Base-by-base conservation (phyloP, 495 filamentous ascomycete genomes). In the Penicillium ucsense region DNA sequence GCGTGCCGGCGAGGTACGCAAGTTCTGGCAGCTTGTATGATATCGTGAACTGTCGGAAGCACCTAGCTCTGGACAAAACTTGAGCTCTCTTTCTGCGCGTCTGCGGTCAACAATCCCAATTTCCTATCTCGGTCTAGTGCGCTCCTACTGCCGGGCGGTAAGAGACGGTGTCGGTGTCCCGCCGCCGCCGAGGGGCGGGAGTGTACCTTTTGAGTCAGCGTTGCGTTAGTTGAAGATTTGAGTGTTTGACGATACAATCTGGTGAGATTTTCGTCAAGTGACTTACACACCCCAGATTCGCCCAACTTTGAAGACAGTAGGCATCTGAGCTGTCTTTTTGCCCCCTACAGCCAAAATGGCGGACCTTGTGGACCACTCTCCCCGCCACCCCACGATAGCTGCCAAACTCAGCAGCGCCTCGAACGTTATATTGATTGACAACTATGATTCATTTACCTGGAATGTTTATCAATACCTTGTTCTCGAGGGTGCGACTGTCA, bases 381-480 rank as follows among this genome's bases (percentile, higher is more conserved):
- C 87, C 59, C 83, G 86, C 65, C 83, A 89, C 62, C 84, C 86
- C 54, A 78, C 81, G 49, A 79, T 78, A 45, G 79, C 78, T 11
- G 68, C 82, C 41, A 77, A 79, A 43, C 68, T 95, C 31, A 62
- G 80, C 12, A 88, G 75, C 41, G 91, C 91, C 29, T 83, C 83
- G 33, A 97, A 97, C 71, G 79, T 99, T 30, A 80, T 99, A 46
- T 72, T 99, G 47, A 94, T 99, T 56, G 92, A 97, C 71, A 99
- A 99, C 71, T 99, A 96, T 65, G 92, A 99, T 68, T 96, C 91
- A 0, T 99, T 97, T 59, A 95, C 91, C 50, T 97, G 88, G 86
- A 98, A 97, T 61, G 88, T 99, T 49, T 96, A 95, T 65, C 94
- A 99, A 63, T 99, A 96, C 56, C 77, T 99, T 3, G 86, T 90